phyloP scores from a whole-genome alignment of 257 asterid genomes.

The Lantana camara region DNA sequence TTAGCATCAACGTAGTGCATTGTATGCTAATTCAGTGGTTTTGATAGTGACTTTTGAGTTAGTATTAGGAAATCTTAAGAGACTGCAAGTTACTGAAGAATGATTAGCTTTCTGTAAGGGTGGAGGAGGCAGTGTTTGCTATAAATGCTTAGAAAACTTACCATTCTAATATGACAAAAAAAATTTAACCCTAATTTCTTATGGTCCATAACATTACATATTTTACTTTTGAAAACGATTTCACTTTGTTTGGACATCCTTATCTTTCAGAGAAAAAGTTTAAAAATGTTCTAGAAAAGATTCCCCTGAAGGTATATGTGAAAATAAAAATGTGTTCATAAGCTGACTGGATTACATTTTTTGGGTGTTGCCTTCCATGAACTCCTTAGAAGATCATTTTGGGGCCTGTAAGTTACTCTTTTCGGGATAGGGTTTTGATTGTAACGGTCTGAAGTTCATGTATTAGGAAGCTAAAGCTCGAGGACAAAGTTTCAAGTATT shows the following conservation, averaged over 20 bases:
- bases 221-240: not conserved
- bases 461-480: slow-evolving; percentile 81
- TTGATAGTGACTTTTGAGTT: not conserved
- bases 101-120: not conserved
- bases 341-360: slow-evolving; percentile 13
- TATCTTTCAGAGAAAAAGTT: not conserved
- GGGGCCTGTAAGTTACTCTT: slow-evolving; percentile 7
- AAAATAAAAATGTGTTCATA: not conserved
- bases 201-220: not conserved
- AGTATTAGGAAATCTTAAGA: slow-evolving; percentile 1
- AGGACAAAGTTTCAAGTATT: slow-evolving; percentile 64
- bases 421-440: slow-evolving; percentile 10
- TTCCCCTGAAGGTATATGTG: not conserved
- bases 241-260: not conserved
- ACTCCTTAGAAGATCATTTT: not conserved
- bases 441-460: slow-evolving; percentile 29
- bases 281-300: not conserved
- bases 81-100: slow-evolving; percentile 17
- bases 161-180: not conserved
- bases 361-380: slow-evolving; percentile 5
- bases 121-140: slow-evolving; percentile 4
- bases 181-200: not conserved
- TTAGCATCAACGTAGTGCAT: slow-evolving; percentile 20
- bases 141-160: not conserved
- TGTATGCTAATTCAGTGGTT: slow-evolving; percentile 1